phyloP scores from a whole-genome alignment of 148 eudicot genomes.

The Pharnaceum exiguum region DNA sequence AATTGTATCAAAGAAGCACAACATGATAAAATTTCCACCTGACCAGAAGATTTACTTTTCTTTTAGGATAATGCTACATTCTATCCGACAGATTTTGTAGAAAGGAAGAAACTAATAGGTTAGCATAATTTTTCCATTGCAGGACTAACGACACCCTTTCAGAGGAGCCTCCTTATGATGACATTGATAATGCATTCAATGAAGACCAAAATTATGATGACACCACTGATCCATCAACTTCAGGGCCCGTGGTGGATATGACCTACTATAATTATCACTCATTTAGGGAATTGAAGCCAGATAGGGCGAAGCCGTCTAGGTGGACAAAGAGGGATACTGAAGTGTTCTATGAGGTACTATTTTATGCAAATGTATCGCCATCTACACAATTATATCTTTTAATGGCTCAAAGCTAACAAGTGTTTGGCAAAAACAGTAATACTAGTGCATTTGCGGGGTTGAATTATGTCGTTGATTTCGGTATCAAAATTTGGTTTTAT shows the following conservation, averaged over 20 bases:
- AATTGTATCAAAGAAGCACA: too few species aligned
- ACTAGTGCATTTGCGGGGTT: too few species aligned
- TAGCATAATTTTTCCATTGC: conserved; percentile 20
- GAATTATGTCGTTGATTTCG: too few species aligned
- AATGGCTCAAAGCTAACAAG: too few species aligned
- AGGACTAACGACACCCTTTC: conserved; percentile 31
- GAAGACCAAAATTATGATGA: conserved; percentile 34
- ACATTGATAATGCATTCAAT: conserved; percentile 33
- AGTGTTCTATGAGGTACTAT: conserved; percentile 66
- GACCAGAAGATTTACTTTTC: too few species aligned
- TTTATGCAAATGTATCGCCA: conserved; percentile 1
- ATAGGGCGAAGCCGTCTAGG: conserved; percentile 41
- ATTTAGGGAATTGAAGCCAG: conserved; percentile 43
- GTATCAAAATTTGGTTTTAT: not conserved
- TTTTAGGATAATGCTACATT: too few species aligned
- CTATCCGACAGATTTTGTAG: too few species aligned
- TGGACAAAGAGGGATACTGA: conserved; percentile 89
- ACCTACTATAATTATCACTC: conserved; percentile 57
- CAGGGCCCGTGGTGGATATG: conserved; percentile 25
- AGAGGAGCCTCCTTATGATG: conserved; percentile 28
- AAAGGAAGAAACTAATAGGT: too few species aligned
- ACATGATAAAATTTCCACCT: too few species aligned
- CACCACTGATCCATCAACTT: conserved; percentile 29
- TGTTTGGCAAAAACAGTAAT: too few species aligned
- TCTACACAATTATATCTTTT: too few species aligned